Conservation (phyloP, 148 eudicot species). For the Rhododendron ferrugineum region DNA sequence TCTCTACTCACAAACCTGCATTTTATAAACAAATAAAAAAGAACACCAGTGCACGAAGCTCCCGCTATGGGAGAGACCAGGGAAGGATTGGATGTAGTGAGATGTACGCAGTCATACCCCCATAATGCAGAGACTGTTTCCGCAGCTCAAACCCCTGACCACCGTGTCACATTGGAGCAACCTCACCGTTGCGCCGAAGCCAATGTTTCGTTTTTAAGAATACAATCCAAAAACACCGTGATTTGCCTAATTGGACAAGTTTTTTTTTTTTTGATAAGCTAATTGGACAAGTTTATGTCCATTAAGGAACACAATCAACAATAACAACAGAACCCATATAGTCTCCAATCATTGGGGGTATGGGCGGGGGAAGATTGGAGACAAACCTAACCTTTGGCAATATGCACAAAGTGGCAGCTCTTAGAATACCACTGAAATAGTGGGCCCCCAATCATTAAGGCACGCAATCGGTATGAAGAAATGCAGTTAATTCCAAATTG, state of each 20-base stretch:
- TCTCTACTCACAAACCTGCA: neutral
- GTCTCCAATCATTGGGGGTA: too few relatives aligned
- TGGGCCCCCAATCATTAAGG: neutral
- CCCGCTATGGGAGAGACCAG: neutral
- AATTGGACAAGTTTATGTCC: too few relatives aligned
- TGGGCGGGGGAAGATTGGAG: too few relatives aligned
- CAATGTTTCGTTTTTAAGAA: neutral
- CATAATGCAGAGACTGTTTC: neutral
- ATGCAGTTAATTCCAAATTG: neutral
- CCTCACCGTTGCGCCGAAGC: neutral
- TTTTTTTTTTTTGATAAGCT: neutral
- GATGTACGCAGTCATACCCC: neutral
- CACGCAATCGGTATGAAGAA: neutral
- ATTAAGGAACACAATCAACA: too few relatives aligned
- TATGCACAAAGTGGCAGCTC: too few relatives aligned
- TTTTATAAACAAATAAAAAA: neutral
- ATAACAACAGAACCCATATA: too few relatives aligned
- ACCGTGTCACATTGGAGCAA: neutral
- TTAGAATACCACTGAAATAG: too few relatives aligned
- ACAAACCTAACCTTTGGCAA: too few relatives aligned
- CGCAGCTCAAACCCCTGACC: neutral
- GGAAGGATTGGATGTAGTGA: neutral
- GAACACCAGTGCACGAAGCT: neutral
- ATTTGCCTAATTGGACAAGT: neutral
- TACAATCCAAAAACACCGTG: neutral